Evolutionary conservation across 2,329 filamentous ascomycete species (phyloP).

Genomic region (Eutypa lata): DNA sequence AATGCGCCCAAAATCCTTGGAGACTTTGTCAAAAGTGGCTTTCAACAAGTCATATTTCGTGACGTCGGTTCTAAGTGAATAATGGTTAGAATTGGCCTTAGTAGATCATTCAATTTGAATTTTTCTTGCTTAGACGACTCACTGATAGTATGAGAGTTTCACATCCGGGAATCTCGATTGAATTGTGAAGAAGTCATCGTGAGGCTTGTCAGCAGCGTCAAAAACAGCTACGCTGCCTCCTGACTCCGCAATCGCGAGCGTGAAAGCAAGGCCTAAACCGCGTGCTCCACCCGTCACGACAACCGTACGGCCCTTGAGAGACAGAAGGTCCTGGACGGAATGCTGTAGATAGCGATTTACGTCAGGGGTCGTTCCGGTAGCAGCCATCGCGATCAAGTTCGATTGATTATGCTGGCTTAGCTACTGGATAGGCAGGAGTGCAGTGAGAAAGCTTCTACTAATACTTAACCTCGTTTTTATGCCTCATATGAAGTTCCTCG

Average conservation of each 20-base stretch:
- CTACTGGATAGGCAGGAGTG: no score
- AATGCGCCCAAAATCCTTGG: no score
- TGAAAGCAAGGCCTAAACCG: constrained; percentile 4
- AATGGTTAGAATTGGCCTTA: neutral
- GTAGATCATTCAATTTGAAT: no score
- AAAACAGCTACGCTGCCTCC: constrained; percentile 5
- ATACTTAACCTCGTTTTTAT: no score
- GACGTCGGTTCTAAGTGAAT: constrained; percentile 1
- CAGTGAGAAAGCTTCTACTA: no score
- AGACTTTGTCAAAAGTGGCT: neutral
- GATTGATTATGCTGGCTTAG: no score
- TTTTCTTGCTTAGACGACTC: neutral
- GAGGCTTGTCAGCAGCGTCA: constrained; percentile 5
- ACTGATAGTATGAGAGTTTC: constrained; percentile 7
- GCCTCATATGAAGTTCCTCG: no score
- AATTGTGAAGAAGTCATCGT: constrained; percentile 9
- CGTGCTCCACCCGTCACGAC: constrained; percentile 6
- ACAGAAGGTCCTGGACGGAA: constrained; percentile 7
- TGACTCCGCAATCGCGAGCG: constrained; percentile 4
- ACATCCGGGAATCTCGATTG: constrained; percentile 5
- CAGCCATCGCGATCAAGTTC: neutral
- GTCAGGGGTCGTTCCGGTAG: neutral
- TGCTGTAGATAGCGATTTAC: constrained; percentile 7
- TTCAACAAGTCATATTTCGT: constrained; percentile 1
- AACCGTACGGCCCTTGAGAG: constrained; percentile 6